Base-by-base conservation (phyloP, 1,284 basidiomycete genomes). In the Malassezia caprae region DNA sequence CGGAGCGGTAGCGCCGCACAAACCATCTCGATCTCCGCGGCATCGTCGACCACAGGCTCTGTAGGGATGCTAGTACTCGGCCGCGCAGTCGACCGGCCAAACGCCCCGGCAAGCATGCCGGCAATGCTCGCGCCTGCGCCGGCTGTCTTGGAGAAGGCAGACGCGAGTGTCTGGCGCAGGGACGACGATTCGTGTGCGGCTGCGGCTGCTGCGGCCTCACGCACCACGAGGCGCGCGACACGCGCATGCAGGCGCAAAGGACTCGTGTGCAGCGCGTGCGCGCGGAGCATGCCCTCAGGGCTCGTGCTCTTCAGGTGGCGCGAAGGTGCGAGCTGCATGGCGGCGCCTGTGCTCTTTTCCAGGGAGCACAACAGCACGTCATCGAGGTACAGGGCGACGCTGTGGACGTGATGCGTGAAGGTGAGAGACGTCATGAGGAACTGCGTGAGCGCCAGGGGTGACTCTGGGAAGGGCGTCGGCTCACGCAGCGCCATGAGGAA, bases 371-470 rank as follows among this genome's bases (percentile, higher is more conserved):
- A 81, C 28, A 84, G 80, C 61, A 83, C 81, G 58, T 86, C 85
- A 69, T 96, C 84, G 56, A 63, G 63, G 61, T 67, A 68, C 47
- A 76, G 65, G 32, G 58, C 83, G 49, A 98, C 82, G 68, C 84
- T 80, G 12, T 79, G 79, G 6, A 98, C 81, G 56, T 84, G 81
- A 15, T 82, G 80, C 83, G 96, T 98, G 76, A 99, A 99, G 0
- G 90, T 93, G 54, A 99, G 84, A 0, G 88, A 90, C 1, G 90
- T 93, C 17, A 86, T 82, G 15, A 99, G 80, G 75, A 99, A 98
- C 31, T 88, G 83, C 30, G 86, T 83, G 60, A 96, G 84, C 65
- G 91, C 88, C 56, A 93, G 86, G 0, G 79, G 79, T 4, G 86
- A 80, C 3, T 82, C 80, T 10, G 91, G 90, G 44, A 96, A 85